A percentile compares a stretch with the other conserved stretches of the same genome.
These are phyloP conservation scores for Pythium rhizo-oryzae DNA, from an alignment of 352 stramenopile species.

Conservation along the genomic window DNA sequence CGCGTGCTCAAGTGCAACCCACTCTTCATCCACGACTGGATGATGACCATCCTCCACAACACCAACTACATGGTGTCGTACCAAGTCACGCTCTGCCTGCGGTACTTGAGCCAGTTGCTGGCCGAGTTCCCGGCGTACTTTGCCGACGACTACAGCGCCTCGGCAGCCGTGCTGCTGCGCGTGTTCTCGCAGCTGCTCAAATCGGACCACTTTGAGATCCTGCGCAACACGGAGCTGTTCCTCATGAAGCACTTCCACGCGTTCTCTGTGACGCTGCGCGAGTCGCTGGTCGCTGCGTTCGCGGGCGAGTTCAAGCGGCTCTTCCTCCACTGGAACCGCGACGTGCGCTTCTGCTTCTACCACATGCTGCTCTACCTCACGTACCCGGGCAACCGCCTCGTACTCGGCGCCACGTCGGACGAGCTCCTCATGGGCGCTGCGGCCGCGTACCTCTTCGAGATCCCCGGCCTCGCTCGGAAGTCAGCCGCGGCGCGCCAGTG, in stretches of 20 bases:
- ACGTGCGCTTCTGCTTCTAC: slow-evolving; percentile 86
- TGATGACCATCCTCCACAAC: slow-evolving; percentile 58
- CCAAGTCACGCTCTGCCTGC: slow-evolving; percentile 68
- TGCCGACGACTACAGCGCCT: slow-evolving; percentile 20
- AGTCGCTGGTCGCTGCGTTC: slow-evolving; percentile 51
- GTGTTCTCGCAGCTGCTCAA: slow-evolving; percentile 65
- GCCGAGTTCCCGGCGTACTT: slow-evolving; percentile 69
- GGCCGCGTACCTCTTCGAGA: slow-evolving; percentile 67
- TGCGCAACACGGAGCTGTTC: slow-evolving; percentile 70
- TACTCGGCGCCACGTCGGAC: slow-evolving; percentile 73
- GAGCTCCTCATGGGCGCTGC: slow-evolving; percentile 69
- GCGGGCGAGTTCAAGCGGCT: slow-evolving; percentile 56
- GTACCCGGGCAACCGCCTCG: slow-evolving; percentile 75
- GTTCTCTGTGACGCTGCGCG: slow-evolving; percentile 61
- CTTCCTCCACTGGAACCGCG: slow-evolving; percentile 84
- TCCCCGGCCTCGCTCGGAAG: slow-evolving; percentile 59
- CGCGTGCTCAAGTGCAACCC: slow-evolving; percentile 53
- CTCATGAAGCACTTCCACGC: slow-evolving; percentile 60
- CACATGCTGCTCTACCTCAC: slow-evolving; percentile 82
- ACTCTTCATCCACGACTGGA: slow-evolving; percentile 54
- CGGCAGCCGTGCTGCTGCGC: slow-evolving; percentile 35
- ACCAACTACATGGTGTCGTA: slow-evolving; percentile 75
- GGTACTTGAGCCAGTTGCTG: slow-evolving; percentile 67
- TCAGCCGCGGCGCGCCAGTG: slow-evolving; percentile 39
- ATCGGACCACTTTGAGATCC: slow-evolving; percentile 75